Conservation (phyloP, 148 eudicot genomes). For the Heliosperma pusillum region DNA sequence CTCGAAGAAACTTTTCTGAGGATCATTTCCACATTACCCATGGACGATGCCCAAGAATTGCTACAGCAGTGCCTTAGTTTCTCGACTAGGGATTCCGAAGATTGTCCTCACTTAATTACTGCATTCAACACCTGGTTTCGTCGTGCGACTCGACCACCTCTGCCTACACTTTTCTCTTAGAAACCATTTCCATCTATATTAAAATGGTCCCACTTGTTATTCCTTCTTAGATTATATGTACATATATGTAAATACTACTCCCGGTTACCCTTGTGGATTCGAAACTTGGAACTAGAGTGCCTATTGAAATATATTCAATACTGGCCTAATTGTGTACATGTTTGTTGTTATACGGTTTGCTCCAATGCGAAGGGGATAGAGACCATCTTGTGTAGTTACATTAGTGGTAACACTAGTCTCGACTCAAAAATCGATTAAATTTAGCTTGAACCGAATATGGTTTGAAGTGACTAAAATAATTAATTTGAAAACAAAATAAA, state of each 20-base stretch:
- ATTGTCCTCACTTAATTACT: conserved; percentile 67
- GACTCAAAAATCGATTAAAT: too few relatives aligned
- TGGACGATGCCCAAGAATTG: conserved; percentile 68
- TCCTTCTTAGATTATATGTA: neutral
- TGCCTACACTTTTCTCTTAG: neutral
- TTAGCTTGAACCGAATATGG: too few relatives aligned
- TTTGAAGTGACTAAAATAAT: too few relatives aligned
- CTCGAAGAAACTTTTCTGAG: conserved; percentile 73
- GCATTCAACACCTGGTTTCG: conserved; percentile 91
- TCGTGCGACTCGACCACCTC: conserved; percentile 51
- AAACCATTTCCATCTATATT: neutral
- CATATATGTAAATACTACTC: neutral
- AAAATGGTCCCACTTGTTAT: neutral
- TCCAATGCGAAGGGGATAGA: too few relatives aligned
- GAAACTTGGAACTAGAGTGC: neutral
- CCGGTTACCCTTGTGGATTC: neutral
- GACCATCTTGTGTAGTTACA: too few relatives aligned
- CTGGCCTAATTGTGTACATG: too few relatives aligned
- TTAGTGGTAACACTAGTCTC: too few relatives aligned
- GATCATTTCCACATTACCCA: conserved; percentile 76
- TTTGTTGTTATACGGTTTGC: too few relatives aligned
- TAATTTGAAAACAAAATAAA: too few relatives aligned
- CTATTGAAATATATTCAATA: neutral
- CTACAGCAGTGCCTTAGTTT: conserved; percentile 83
- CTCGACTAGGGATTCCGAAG: conserved; percentile 76